Evolutionary conservation across 805 yeast genomes (phyloP).

Genomic region (Candida sakaeoensis): DNA sequence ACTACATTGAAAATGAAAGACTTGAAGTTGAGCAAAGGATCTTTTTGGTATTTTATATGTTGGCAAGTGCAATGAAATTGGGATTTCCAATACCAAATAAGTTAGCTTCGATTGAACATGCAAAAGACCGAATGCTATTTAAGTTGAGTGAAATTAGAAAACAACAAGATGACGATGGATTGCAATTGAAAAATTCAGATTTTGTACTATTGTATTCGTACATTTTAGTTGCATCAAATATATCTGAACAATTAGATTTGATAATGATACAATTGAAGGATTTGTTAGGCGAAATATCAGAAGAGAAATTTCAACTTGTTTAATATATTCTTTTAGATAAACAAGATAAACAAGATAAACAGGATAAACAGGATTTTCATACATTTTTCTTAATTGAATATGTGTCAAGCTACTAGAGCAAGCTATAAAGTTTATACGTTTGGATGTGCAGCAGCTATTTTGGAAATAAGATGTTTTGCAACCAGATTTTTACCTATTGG

Average conservation of each 20-base stretch:
- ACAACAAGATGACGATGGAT: conserved; percentile 18
- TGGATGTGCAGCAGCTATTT: too few relatives aligned
- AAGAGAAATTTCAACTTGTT: conserved; percentile 50
- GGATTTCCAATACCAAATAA: conserved; percentile 76
- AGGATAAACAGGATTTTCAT: too few relatives aligned
- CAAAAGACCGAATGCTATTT: conserved; percentile 63
- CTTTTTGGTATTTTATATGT: conserved; percentile 72
- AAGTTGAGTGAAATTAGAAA: conserved; percentile 59
- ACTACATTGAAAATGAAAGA: conserved; percentile 53
- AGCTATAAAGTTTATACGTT: too few relatives aligned
- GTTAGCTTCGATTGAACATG: conserved; percentile 74
- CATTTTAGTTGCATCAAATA: conserved; percentile 64
- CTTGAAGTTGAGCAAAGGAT: conserved; percentile 68
- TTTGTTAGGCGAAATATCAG: conserved; percentile 63
- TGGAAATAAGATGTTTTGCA: too few relatives aligned
- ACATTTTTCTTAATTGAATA: too few relatives aligned
- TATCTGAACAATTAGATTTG: conserved; percentile 60
- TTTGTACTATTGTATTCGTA: conserved; percentile 75
- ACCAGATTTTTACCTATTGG: too few relatives aligned
- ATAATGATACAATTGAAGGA: conserved; percentile 53
- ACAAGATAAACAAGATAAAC: too few relatives aligned
- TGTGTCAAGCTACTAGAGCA: too few relatives aligned
- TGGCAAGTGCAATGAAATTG: conserved; percentile 68
- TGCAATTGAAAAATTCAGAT: conserved; percentile 56
- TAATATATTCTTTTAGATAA: too few relatives aligned